Percentiles rank a stretch among this genome's conserved stretches.
Conservation (phyloP, 164 flowering plant genomes). For the Kingdonia uniflora region DNA sequence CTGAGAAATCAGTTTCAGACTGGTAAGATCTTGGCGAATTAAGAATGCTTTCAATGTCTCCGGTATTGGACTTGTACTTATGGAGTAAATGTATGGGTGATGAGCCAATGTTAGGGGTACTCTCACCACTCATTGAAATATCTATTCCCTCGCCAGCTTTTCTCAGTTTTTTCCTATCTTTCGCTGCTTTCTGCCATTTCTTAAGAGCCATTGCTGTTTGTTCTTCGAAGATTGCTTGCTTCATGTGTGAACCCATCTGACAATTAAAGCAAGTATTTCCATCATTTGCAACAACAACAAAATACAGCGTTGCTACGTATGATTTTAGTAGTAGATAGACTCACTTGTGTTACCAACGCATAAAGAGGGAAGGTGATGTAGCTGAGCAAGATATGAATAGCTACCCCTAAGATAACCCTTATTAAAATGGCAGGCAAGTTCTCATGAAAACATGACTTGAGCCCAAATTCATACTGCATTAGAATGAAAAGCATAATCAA, state of each 20-base stretch:
- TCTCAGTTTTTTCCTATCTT: constrained; percentile 23
- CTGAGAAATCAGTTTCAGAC: constrained; percentile 39
- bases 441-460: constrained; percentile 46
- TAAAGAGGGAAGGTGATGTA: constrained; percentile 71
- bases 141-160: constrained; percentile 15
- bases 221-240: constrained; percentile 60
- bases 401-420: constrained; percentile 37
- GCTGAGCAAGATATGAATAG: constrained; percentile 49
- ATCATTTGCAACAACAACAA: background rate
- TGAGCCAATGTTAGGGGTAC: constrained; percentile 31
- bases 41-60: constrained; percentile 23
- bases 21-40: constrained; percentile 26
- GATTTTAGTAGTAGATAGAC: constrained; percentile 1
- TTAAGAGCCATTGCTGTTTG: constrained; percentile 53
- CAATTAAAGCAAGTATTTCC: background rate
- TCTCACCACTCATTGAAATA: constrained; percentile 28
- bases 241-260: constrained; percentile 81
- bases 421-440: constrained; percentile 17
- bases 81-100: constrained; percentile 53
- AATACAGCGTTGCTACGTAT: background rate
- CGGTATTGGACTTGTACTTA: constrained; percentile 10
- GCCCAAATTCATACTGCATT: constrained; percentile 46
- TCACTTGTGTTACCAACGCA: constrained; percentile 61
- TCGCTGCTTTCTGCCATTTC: constrained; percentile 54
- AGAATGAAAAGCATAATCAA: background rate